Evolutionary conservation across 208 protist species (phyloP), one percentile per base, ranked within the genome.

Genomic region (Leishmania tarentolae): DNA sequence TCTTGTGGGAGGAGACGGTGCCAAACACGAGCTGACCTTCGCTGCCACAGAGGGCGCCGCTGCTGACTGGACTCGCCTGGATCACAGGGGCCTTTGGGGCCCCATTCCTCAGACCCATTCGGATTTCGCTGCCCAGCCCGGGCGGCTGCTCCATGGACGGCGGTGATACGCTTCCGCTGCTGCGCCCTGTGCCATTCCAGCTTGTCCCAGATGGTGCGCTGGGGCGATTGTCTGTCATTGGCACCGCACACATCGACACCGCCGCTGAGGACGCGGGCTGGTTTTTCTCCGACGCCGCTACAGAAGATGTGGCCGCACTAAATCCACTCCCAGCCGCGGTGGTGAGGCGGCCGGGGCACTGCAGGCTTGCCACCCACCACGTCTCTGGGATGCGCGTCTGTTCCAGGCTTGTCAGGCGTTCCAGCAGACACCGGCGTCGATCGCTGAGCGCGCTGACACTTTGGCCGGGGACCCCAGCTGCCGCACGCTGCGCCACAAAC

Each of bases 381-480:
- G 91, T 87, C 59, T 89, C 84, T 13, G 94, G 91, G 57, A 96
- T 93, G 75, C 84, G 87, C 3, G 92, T 92, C 69, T 86, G 90
- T 15, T 86, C 79, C 31, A 96, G 84, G 42, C 86, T 87, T 28
- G 88, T 89, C 59, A 96, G 86, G 17, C 91, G 89, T 24, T 86
- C 59, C 46, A 90, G 81, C 37, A 94, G 83, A 24, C 63, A 76
- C 13, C 81, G 84, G 7, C 92, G 92, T 31, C 81, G 79, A 56
- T 78, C 78, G 28, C 75, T 83, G 73, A 81, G 66, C 28, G 70
- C 80, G 9, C 53, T 70, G 15, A 76, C 81, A 81, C 87, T 76
- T n/a, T 78, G 76, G 42, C 78, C 77, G 1, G 75, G 80, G 44
- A 66, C 19, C 17, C 80, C 76, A 1, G 61, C 44, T 46, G 79